Evolutionary conservation across 768 basidiomycete genomes (phyloP).

Genomic region (Macrolepiota albuminosa): DNA sequence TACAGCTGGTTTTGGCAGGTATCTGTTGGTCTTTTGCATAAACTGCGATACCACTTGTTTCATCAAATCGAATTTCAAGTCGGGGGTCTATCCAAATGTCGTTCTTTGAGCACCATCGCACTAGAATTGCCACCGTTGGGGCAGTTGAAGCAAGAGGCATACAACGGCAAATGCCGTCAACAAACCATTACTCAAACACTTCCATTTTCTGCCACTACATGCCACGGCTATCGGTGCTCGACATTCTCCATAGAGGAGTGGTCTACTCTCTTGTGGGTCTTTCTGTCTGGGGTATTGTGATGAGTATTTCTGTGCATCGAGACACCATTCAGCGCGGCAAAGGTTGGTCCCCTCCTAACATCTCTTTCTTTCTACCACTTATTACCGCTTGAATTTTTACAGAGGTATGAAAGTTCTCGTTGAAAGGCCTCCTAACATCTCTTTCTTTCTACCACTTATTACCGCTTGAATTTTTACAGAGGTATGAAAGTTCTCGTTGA

Average conservation of each 20-base stretch:
- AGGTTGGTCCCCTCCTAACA: constrained; percentile 34
- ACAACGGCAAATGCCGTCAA: constrained; percentile 3
- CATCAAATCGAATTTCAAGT: constrained; percentile 28
- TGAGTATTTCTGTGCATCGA: constrained; percentile 48
- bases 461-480: not conserved
- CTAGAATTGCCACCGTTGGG: constrained; percentile 24
- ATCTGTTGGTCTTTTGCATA: constrained; percentile 29
- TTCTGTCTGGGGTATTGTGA: constrained; percentile 46
- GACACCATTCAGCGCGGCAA: constrained; percentile 49
- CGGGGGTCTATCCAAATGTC: constrained; percentile 41
- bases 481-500: not conserved
- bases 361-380: too few relatives aligned
- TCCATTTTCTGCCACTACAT: constrained; percentile 4
- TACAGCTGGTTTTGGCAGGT: constrained; percentile 31
- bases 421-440: not conserved
- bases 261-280: constrained; percentile 49
- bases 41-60: constrained; percentile 29
- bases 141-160: constrained; percentile 1
- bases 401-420: not conserved
- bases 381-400: not conserved
- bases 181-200: not conserved
- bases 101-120: constrained; percentile 47
- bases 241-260: constrained; percentile 51
- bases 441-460: not conserved
- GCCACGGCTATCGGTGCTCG: constrained; percentile 30